Percentiles rank a stretch among this genome's conserved stretches.
Conservation (phyloP, 805 yeast species). For the Danielia reshetovae region DNA sequence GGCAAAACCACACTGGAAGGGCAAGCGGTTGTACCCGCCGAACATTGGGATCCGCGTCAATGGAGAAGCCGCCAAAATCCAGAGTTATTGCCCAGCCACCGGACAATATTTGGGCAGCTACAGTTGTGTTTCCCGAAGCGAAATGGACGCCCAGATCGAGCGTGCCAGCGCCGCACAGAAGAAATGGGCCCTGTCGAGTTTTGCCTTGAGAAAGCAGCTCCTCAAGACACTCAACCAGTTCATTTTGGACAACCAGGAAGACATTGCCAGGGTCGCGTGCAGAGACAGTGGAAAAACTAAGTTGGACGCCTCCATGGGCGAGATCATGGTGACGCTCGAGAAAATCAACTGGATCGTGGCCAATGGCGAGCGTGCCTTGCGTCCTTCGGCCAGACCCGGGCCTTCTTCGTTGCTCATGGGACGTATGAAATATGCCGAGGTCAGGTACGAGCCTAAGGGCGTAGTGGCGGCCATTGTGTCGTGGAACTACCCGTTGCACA, state of each 20-base stretch:
- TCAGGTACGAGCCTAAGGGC: conserved; percentile 88
- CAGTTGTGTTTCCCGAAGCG: conserved; percentile 57
- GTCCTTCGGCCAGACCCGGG: conserved; percentile 76
- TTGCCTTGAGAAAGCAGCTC: conserved; percentile 65
- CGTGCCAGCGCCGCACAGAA: conserved; percentile 53
- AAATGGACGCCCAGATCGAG: conserved; percentile 65
- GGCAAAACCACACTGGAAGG: conserved; percentile 90
- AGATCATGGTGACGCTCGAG: conserved; percentile 90
- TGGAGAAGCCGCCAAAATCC: conserved; percentile 65
- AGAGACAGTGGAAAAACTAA: conserved; percentile 95
- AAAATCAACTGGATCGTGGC: conserved; percentile 85
- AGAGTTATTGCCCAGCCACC: conserved; percentile 93
- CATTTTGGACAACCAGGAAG: conserved; percentile 77
- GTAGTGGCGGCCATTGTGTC: conserved; percentile 86
- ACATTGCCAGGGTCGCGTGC: conserved; percentile 88
- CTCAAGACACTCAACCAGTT: conserved; percentile 67
- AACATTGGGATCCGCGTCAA: conserved; percentile 51
- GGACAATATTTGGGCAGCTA: conserved; percentile 82
- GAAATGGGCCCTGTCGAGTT: conserved; percentile 48
- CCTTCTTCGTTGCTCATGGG: conserved; percentile 82
- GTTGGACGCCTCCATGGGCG: conserved; percentile 95
- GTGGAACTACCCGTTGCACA: conserved; percentile 98
- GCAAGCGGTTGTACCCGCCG: conserved; percentile 64
- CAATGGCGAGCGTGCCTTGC: conserved; percentile 72
- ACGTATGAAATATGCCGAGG: conserved; percentile 84